A percentile compares a stretch with the other conserved stretches of the same genome.
These are phyloP conservation scores for Xerophyta viscosa DNA, from an alignment of 106 monocot species.

Conservation along the genomic window DNA sequence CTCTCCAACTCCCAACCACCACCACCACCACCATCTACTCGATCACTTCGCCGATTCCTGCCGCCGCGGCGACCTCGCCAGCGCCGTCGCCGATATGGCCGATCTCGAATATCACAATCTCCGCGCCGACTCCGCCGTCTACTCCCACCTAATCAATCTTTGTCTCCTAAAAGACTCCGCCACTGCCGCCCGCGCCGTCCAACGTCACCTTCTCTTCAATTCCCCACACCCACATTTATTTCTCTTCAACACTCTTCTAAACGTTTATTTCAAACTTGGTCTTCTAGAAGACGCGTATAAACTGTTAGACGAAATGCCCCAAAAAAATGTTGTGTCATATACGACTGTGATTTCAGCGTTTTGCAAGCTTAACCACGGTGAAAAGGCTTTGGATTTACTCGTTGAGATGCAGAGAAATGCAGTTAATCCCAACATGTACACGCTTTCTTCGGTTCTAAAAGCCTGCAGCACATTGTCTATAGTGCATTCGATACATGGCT, in stretches of 20 bases:
- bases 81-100: slow-evolving; percentile 40
- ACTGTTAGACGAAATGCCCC: slow-evolving; percentile 54
- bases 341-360: slow-evolving; percentile 65
- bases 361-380: slow-evolving; percentile 1
- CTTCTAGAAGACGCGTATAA: slow-evolving; percentile 44
- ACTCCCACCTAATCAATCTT: slow-evolving; percentile 45
- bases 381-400: slow-evolving; percentile 32
- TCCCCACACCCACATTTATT: slow-evolving; percentile 20
- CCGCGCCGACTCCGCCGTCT: slow-evolving; percentile 39
- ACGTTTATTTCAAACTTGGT: slow-evolving; percentile 41
- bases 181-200: slow-evolving; percentile 30
- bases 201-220: slow-evolving; percentile 36
- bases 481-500: slow-evolving; percentile 38
- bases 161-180: slow-evolving; percentile 23
- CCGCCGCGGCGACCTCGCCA: slow-evolving; percentile 30
- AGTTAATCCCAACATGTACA: slow-evolving; percentile 67
- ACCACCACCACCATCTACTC: background rate
- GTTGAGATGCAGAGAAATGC: slow-evolving; percentile 47
- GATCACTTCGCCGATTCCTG: slow-evolving; percentile 33
- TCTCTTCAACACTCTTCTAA: slow-evolving; percentile 44
- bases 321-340: slow-evolving; percentile 60
- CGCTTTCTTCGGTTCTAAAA: slow-evolving; percentile 54
- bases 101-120: slow-evolving; percentile 22
- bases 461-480: slow-evolving; percentile 19
- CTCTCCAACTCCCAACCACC: slow-evolving; percentile 2